Base-by-base conservation (phyloP, 179 eudicot genomes). In the Spinacia oleracea region DNA sequence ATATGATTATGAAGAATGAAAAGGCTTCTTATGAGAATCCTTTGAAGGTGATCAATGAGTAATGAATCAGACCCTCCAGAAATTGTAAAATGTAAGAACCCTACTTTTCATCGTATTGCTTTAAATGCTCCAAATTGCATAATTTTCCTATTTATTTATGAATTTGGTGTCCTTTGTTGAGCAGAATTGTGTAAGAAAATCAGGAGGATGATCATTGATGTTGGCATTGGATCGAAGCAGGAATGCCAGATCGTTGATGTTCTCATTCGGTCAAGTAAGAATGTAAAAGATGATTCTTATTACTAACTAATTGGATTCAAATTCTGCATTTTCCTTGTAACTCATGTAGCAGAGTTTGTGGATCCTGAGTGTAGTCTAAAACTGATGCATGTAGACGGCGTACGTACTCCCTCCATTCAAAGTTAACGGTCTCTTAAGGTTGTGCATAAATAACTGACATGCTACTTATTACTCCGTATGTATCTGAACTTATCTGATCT, bases 1-100 rank as follows among this genome's bases (percentile, higher is more conserved):
- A 93, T 51, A 83, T 79, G 87, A 96, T 96, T 62, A 92, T 94
- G 96, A 92, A 94, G 87, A 93, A 90, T 55, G 97, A 94, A 81
- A 96, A 89, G 87, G 91, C 90, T 45, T 85, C 88, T 3, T 85
- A 87, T 74, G 89, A 87, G 77, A 87, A 87, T 72, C 89, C 89
- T 15, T 53, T 87, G 75, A 87, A 40, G 81, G 86, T 78, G 56
- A 83, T 83, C 76, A 69, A 73, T 67, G 83, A 83, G 53, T 45
- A 83, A 46, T 62, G 53, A 56, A 29, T 58, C 25, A 60, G 55
- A 70, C 70, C 56, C 69, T 76, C 60, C 58, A 63, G 18, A 38
- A 71, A 58, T 35, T 63, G 85, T 83, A 76, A 72, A 73, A 83
- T 79, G 85, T 83, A 83, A 80, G 85, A 72, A 40, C 9, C n/a